Conservation (phyloP, 2,329 filamentous ascomycete species). For the Neofusicoccum sp. region DNA sequence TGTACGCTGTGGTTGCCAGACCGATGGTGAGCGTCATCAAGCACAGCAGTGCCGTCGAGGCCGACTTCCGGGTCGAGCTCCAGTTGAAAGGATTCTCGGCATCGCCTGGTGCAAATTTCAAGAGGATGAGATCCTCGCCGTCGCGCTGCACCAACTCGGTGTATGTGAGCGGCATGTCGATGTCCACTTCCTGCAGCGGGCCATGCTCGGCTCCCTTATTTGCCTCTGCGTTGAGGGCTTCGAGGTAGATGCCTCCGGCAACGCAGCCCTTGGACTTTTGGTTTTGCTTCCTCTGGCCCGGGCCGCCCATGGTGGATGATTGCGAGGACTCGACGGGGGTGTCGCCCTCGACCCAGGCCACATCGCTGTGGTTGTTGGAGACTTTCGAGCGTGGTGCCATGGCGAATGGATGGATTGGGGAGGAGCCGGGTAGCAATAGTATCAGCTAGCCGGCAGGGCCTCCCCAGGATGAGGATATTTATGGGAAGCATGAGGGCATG, state of each 20-base stretch:
- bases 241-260: slow-evolving; percentile 39
- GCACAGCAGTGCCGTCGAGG: slow-evolving; percentile 49
- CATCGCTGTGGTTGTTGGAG: slow-evolving; percentile 8
- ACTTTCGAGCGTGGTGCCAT: slow-evolving; percentile 12
- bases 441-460: neutral
- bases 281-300: neutral
- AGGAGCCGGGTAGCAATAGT: neutral
- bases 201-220: slow-evolving; percentile 28
- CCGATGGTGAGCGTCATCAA: slow-evolving; percentile 56
- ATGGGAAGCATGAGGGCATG: neutral
- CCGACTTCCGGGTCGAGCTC: slow-evolving; percentile 44
- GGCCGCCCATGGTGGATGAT: neutral
- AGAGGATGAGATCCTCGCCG: slow-evolving; percentile 46
- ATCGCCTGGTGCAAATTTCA: slow-evolving; percentile 48
- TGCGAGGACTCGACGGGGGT: slow-evolving; percentile 14
- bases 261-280: slow-evolving; percentile 32
- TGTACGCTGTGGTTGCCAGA: slow-evolving; percentile 55
- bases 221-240: slow-evolving; percentile 29
- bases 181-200: slow-evolving; percentile 43
- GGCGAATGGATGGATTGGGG: neutral
- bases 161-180: slow-evolving; percentile 52
- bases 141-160: slow-evolving; percentile 41
- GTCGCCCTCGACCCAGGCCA: slow-evolving; percentile 11
- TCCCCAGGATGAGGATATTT: slow-evolving; percentile 8
- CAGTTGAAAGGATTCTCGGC: slow-evolving; percentile 55